Conservation (phyloP, 371 early-diverging fungal species). For the Hamiltosporidium magnivora region DNA sequence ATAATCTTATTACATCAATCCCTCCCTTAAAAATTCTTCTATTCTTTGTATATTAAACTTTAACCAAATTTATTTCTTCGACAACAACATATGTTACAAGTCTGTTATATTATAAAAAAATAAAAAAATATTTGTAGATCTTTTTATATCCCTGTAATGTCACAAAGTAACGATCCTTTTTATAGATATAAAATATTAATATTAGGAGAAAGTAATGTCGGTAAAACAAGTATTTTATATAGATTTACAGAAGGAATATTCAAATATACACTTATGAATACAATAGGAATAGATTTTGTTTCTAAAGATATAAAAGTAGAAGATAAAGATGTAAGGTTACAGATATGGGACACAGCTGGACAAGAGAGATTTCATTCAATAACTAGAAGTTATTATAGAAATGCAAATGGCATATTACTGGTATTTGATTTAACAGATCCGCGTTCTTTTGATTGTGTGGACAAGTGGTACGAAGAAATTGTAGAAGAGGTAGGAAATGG, state of each 20-base stretch:
- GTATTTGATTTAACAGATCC: constrained; percentile 96
- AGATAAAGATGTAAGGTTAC: constrained; percentile 77
- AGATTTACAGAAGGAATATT: constrained; percentile 92
- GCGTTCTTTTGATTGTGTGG: constrained; percentile 81
- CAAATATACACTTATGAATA: constrained; percentile 83
- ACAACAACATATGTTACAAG: too few relatives aligned
- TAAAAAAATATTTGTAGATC: too few relatives aligned
- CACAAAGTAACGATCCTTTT: too few relatives aligned
- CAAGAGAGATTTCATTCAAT: constrained; percentile 97
- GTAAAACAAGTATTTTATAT: constrained; percentile 83
- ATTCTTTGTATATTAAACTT: too few relatives aligned
- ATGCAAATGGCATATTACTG: constrained; percentile 93
- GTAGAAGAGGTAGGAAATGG: constrained; percentile 84
- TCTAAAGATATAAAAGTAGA: constrained; percentile 78
- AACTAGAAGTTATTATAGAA: constrained; percentile 92
- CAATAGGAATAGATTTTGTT: constrained; percentile 99
- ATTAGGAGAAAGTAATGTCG: constrained; percentile 93
- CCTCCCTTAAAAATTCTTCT: too few relatives aligned
- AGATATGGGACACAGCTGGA: constrained; percentile 98
- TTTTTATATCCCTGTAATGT: too few relatives aligned
- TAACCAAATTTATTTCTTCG: too few relatives aligned
- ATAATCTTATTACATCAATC: too few relatives aligned
- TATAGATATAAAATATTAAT: constrained; percentile 71
- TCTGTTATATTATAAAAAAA: too few relatives aligned
- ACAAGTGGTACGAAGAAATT: constrained; percentile 93